Evolutionary conservation across 805 yeast species (phyloP), one percentile per base, ranked within the genome.

Genomic region (Osmozyma mogii): DNA sequence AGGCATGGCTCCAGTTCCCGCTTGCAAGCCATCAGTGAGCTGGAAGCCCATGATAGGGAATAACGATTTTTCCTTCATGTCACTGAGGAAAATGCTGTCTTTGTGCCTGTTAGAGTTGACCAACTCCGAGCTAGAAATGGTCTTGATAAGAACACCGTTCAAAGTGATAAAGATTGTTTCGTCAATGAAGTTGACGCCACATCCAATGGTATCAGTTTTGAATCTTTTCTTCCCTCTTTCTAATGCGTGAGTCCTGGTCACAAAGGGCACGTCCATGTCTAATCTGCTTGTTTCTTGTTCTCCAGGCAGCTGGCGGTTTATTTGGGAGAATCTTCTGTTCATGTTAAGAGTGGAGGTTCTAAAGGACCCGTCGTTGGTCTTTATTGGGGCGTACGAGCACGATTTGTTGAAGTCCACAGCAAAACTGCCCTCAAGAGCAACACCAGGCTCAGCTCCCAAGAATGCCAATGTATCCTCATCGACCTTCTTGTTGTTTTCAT

Each of bases 141-240:
- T 25, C 23, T 38, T 41, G 24, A 44, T 43, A 12, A 40, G 23
- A 3, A 82, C 65, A 2, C 96, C 96, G 54, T 88, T 87, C 49
- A 82, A 78, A 0, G 96, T 87, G 40, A 74, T 73, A 44, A 87
- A 88, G 2, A 84, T 66, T 0, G 75, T 56, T 24, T 72, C 68
- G 23, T 70, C 72, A 10, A 69, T 60, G 43, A 72, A 80, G 56
- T 87, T 80, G 15, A 85, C 67, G 4, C 96, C 96, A 52, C 88
- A 80, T 0, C 96, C 96, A 38, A 88, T 67, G 3, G 71, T 61
- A 52, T 85, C 95, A 14, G 54, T 46, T 17, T 49, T 55, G 23
- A 68, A 64, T 2, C 64, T 63, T 29, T 58, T 65, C 15, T 53
- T 58, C 24, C 57, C 58, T n/a, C n/a, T n/a, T n/a, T n/a, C n/a